phyloP scores from a whole-genome alignment of 1,284 basidiomycete species.

The Austroboletus novae-zelandiae region DNA sequence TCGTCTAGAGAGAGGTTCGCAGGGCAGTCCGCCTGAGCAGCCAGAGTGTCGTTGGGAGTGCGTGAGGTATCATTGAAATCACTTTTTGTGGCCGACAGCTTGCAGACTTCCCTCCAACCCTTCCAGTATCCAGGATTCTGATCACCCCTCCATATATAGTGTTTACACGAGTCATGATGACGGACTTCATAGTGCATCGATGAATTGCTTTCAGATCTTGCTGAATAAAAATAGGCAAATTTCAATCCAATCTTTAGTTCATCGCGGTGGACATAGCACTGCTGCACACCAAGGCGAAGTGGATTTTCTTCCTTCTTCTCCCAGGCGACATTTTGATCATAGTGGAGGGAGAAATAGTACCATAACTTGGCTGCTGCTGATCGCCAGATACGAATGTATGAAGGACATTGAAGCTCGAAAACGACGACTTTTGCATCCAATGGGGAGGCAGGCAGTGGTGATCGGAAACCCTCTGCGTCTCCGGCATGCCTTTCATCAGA shows the following conservation, averaged over 20 bases:
- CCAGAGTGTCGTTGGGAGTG: conserved; percentile 27
- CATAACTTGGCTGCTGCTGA: neutral
- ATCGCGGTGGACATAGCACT: neutral
- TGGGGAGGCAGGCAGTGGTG: neutral
- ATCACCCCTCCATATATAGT: no score
- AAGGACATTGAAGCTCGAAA: conserved; percentile 10
- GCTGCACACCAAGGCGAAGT: neutral
- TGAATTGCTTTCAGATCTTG: neutral
- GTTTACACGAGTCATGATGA: no score
- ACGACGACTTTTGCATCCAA: neutral
- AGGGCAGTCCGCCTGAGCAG: conserved; percentile 36
- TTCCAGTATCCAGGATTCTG: no score
- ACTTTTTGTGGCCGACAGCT: no score
- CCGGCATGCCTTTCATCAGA: no score
- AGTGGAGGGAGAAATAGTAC: no score
- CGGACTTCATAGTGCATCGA: neutral
- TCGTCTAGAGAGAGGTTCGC: conserved; percentile 17
- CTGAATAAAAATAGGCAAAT: no score
- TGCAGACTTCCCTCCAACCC: neutral
- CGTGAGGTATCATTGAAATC: no score
- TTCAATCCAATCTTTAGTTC: no score
- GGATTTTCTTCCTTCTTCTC: no score
- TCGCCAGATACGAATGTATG: conserved; percentile 2
- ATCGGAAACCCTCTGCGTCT: neutral
- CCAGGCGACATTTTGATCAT: no score